phyloP scores from a whole-genome alignment of 192 early-diverging fungal genomes.

The Martensiomyces pterosporus region DNA sequence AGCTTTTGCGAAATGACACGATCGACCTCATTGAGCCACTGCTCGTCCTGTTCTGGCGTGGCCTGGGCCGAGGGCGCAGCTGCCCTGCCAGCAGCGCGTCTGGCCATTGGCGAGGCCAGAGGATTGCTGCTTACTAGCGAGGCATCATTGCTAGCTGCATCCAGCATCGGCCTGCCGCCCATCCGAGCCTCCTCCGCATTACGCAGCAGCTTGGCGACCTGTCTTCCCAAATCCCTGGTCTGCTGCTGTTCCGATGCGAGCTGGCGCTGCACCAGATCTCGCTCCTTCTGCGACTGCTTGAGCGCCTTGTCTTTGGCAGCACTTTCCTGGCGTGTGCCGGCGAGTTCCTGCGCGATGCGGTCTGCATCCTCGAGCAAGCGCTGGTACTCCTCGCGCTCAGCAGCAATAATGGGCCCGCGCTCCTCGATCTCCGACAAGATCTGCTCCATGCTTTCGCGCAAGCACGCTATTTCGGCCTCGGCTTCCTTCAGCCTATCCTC shows the following conservation, averaged over 20 bases:
- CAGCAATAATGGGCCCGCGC: constrained; percentile 56
- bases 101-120: constrained; percentile 20
- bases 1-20: constrained; percentile 54
- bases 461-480: constrained; percentile 44
- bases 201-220: constrained; percentile 55
- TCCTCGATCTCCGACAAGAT: constrained; percentile 58
- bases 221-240: constrained; percentile 53
- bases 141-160: constrained; percentile 13
- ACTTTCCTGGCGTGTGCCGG: constrained; percentile 34
- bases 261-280: constrained; percentile 45
- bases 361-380: constrained; percentile 51
- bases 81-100: no score
- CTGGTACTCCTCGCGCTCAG: constrained; percentile 56
- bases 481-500: constrained; percentile 50
- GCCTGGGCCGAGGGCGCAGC: no score
- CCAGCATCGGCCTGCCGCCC: constrained; percentile 46
- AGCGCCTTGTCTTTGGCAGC: constrained; percentile 20
- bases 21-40: constrained; percentile 45
- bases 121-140: constrained; percentile 8
- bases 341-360: constrained; percentile 50
- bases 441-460: constrained; percentile 55
- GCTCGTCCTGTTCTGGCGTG: constrained; percentile 14
- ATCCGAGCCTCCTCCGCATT: constrained; percentile 49
- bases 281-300: constrained; percentile 31
- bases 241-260: constrained; percentile 51